Evolutionary conservation across 805 yeast genomes (phyloP).

Genomic region (Nakazawaea molendinolei): DNA sequence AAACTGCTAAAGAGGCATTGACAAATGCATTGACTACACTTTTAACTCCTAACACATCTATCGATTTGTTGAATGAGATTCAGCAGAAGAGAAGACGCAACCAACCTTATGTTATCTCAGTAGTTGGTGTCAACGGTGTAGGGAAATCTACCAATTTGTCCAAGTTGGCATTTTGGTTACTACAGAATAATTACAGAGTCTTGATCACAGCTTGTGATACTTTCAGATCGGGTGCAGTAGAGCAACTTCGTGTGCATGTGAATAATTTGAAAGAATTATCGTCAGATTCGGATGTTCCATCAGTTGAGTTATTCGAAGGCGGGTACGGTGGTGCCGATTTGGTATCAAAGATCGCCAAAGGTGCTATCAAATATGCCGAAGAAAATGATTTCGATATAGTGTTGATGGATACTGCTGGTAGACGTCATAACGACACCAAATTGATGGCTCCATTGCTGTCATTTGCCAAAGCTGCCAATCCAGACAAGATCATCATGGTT

Average conservation of each 20-base stretch:
- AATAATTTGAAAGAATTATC: conserved; percentile 70
- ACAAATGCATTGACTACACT: conserved; percentile 65
- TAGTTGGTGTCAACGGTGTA: conserved; percentile 97
- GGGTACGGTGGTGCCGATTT: conserved; percentile 96
- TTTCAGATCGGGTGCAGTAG: conserved; percentile 98
- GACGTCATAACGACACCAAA: conserved; percentile 91
- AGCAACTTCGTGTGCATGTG: conserved; percentile 91
- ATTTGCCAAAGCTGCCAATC: conserved; percentile 92
- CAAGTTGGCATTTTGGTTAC: conserved; percentile 89
- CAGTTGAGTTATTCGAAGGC: conserved; percentile 80
- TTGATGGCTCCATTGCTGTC: conserved; percentile 94
- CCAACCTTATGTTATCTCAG: conserved; percentile 88
- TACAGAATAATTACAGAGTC: conserved; percentile 82
- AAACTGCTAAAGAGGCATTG: conserved; percentile 59
- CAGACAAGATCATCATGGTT: conserved; percentile 96
- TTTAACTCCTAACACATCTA: conserved; percentile 86
- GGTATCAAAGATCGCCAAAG: conserved; percentile 88
- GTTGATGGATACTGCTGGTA: conserved; percentile 93
- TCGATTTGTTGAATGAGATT: conserved; percentile 79
- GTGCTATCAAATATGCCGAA: conserved; percentile 77
- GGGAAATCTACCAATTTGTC: conserved; percentile 96
- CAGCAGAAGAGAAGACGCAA: conserved; percentile 35
- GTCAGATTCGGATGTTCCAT: conserved; percentile 31
- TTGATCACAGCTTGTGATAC: conserved; percentile 96
- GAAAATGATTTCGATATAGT: conserved; percentile 74